Evolutionary conservation across 768 basidiomycete species (phyloP).

Genomic region (Pleurotus tuoliensis): DNA sequence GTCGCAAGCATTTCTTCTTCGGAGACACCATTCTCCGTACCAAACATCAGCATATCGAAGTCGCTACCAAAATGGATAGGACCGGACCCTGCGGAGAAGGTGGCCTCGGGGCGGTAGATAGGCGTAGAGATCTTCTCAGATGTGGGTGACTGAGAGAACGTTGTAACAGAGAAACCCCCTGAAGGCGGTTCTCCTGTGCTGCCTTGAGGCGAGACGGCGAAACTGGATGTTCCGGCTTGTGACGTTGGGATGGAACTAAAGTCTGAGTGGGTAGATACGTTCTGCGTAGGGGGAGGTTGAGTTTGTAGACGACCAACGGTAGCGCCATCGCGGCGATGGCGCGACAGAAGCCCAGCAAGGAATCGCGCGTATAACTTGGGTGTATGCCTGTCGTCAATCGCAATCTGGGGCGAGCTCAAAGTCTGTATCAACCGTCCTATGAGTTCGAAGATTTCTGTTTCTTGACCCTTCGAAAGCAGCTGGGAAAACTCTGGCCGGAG

Average conservation of each 20-base stretch:
- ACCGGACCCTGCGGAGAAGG: slow-evolving; percentile 37
- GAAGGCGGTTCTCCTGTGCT: slow-evolving; percentile 12
- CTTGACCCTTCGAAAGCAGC: slow-evolving; percentile 56
- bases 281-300: slow-evolving; percentile 37
- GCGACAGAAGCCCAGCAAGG: slow-evolving; percentile 65
- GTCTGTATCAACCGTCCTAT: slow-evolving; percentile 72
- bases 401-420: slow-evolving; percentile 65
- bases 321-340: slow-evolving; percentile 67
- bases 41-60: slow-evolving; percentile 30
- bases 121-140: slow-evolving; percentile 28
- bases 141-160: slow-evolving; percentile 12
- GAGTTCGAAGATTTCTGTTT: slow-evolving; percentile 66
- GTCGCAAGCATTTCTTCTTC: slow-evolving; percentile 65
- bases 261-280: slow-evolving; percentile 4
- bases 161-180: slow-evolving; percentile 13
- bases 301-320: slow-evolving; percentile 52
- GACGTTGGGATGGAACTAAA: slow-evolving; percentile 9
- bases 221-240: slow-evolving; percentile 18
- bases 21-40: slow-evolving; percentile 26
- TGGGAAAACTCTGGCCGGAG: slow-evolving; percentile 71
- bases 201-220: slow-evolving; percentile 18
- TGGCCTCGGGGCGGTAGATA: slow-evolving; percentile 44
- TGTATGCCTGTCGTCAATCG: slow-evolving; percentile 79
- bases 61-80: slow-evolving; percentile 39
- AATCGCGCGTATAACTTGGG: slow-evolving; percentile 80